Evolutionary conservation across 2,329 filamentous ascomycete species (phyloP).

Genomic region (Fusarium nygamai): DNA sequence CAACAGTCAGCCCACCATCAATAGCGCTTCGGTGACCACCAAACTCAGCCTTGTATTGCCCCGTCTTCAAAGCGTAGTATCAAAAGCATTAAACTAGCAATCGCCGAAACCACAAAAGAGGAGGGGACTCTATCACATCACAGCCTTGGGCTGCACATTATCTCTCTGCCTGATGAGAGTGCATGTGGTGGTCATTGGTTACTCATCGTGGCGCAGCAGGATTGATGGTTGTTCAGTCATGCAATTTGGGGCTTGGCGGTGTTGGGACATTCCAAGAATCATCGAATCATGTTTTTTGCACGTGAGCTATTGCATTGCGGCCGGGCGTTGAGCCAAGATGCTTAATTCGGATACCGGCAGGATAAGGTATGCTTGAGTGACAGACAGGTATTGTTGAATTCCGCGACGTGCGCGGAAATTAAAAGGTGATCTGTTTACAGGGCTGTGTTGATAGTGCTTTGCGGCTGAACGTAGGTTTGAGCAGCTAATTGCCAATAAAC

Average conservation of each 20-base stretch:
- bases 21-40: background rate
- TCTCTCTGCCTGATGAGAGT: background rate
- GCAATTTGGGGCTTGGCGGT: conserved; percentile 22
- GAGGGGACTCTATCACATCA: background rate
- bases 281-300: background rate
- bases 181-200: background rate
- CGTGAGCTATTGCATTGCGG: conserved; percentile 3
- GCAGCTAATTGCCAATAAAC: background rate
- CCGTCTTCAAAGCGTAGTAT: background rate
- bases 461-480: background rate
- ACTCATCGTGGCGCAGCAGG: conserved; percentile 17
- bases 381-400: background rate
- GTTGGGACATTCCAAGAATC: background rate
- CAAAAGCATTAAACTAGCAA: background rate
- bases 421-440: background rate
- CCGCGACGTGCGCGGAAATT: conserved; percentile 6
- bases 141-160: conserved; percentile 24
- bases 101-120: background rate
- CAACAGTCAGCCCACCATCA: conserved; percentile 17
- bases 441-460: conserved; percentile 12
- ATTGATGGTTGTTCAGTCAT: background rate
- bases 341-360: conserved; percentile 30
- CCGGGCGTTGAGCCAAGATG: conserved; percentile 19
- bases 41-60: conserved; percentile 28
- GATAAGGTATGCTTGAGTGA: background rate